Evolutionary conservation across 208 protist species (phyloP).

Genomic region (Leishmania guyanensis): DNA sequence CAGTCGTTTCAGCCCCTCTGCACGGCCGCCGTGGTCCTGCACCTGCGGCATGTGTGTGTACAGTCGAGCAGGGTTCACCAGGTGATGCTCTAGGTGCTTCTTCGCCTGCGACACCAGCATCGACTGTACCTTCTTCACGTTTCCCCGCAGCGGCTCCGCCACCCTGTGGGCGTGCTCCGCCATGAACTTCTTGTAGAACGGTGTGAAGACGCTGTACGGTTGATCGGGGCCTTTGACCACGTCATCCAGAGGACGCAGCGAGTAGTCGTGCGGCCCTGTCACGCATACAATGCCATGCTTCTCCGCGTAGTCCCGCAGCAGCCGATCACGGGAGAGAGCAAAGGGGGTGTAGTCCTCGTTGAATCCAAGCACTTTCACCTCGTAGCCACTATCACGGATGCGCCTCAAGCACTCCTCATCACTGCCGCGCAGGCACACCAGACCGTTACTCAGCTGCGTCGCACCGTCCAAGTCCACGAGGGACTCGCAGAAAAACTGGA

Average conservation of each 20-base stretch:
- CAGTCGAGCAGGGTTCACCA: slow-evolving; percentile 25
- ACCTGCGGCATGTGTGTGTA: slow-evolving; percentile 34
- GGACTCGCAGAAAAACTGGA: slow-evolving; percentile 74
- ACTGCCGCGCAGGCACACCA: slow-evolving; percentile 66
- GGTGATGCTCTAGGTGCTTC: slow-evolving; percentile 16
- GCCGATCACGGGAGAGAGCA: slow-evolving; percentile 50
- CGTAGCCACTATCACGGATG: slow-evolving; percentile 43
- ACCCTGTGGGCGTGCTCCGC: slow-evolving; percentile 42
- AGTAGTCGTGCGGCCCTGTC: slow-evolving; percentile 52
- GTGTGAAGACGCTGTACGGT: slow-evolving; percentile 80
- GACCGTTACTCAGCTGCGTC: slow-evolving; percentile 49
- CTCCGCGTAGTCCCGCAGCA: slow-evolving; percentile 46
- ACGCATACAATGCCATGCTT: slow-evolving; percentile 34
- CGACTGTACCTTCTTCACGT: slow-evolving; percentile 25
- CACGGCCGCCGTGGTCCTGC: slow-evolving; percentile 51
- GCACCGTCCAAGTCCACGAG: slow-evolving; percentile 56
- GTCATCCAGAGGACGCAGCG: slow-evolving; percentile 47
- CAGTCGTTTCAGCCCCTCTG: slow-evolving; percentile 41
- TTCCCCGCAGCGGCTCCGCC: slow-evolving; percentile 15
- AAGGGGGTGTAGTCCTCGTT: slow-evolving; percentile 83
- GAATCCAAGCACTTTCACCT: slow-evolving; percentile 58
- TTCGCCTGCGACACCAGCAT: slow-evolving; percentile 31
- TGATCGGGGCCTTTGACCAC: slow-evolving; percentile 37
- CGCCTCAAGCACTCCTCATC: slow-evolving; percentile 50
- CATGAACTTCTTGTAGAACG: slow-evolving; percentile 64